Base-by-base conservation (phyloP, 163 green algal species). In the Chloromonas sp. region DNA sequence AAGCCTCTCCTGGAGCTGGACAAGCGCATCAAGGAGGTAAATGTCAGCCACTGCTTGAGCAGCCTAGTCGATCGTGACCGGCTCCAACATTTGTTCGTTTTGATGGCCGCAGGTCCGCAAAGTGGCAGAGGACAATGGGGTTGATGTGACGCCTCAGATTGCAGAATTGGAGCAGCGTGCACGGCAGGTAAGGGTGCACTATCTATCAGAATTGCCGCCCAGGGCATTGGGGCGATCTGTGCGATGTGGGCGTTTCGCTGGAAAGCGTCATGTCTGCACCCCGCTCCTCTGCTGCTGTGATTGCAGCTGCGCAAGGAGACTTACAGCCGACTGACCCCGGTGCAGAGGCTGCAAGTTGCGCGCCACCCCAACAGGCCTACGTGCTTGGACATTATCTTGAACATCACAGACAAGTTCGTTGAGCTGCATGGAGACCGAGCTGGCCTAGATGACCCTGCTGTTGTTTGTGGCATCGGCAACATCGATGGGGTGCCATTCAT, bases 301-400 rank as follows among this genome's bases (percentile, higher is more conserved):
- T 14, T 36, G 82, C 92, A 98, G 96, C 87, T 98, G 79, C 92
- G 96, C 14, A 93, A 91, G 84, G 95, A 99, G 84, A 99, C 96
- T 59, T 99, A 98, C 92, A 94, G 86, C 80, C 89, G 95, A 3
- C 90, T 99, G 79, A 98, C 96, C 15, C 94, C 96, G 2, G 94
- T 95, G 3, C 96, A 99, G 93, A 87, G 94, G n/a, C 92, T 99
- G 79, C 94, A 98, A 90, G 96, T 99, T 13, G 96, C 96, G 1
- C 94, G 96, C 82, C 96, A 99, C 89, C 96, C 96, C 78, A 98
- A 98, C 91, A 88, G 96, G 3, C 96, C 96, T 71, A 99, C 96
- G 58, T 99, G 98, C 92, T 92, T 99, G 60, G 96, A 99, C 89
- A 97, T 99, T 87, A 96, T 95, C 60, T 92, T 98, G 70, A 99